phyloP scores from a whole-genome alignment of 176 grass and related monocot species.

The Zea luxurians region DNA sequence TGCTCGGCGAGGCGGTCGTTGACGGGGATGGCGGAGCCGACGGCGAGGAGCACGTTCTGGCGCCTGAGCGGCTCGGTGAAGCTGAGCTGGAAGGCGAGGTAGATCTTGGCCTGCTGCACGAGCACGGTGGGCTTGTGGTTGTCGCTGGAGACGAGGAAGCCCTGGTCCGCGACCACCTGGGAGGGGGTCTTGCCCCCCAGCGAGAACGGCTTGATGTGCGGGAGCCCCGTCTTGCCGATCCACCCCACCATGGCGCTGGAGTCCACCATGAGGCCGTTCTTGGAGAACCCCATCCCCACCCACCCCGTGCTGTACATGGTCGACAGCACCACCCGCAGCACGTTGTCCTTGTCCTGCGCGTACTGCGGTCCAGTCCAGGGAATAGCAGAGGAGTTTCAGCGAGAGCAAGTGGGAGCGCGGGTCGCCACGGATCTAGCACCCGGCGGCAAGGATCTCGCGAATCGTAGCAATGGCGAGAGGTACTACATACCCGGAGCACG shows the following conservation, averaged over 20 bases:
- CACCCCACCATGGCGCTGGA: conserved; percentile 96
- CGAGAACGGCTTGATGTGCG: conserved; percentile 66
- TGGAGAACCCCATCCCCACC: conserved; percentile 95
- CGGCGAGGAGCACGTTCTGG: conserved; percentile 69
- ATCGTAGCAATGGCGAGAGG: neutral
- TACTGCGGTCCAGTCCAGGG: conserved; percentile 46
- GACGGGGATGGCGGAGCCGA: conserved; percentile 62
- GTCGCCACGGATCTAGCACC: conserved; percentile 25
- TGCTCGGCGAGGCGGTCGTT: conserved; percentile 62
- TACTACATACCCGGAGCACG: conserved; percentile 69
- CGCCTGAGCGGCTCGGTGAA: conserved; percentile 51
- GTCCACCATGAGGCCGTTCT: conserved; percentile 77
- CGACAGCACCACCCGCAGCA: conserved; percentile 76
- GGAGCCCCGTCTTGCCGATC: conserved; percentile 65
- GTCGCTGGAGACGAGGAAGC: conserved; percentile 51
- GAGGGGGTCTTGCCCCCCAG: conserved; percentile 50
- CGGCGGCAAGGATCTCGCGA: neutral
- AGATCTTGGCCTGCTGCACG: conserved; percentile 83
- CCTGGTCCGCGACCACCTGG: conserved; percentile 59
- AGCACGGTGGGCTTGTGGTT: conserved; percentile 47
- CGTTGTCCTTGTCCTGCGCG: conserved; percentile 67
- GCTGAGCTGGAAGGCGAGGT: conserved; percentile 71
- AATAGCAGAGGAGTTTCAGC: conserved; percentile 15
- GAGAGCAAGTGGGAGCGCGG: neutral
- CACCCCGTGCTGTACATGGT: conserved; percentile 78